These are phyloP conservation scores for Melanomma pulvis-pyrius DNA, from an alignment of 495 filamentous ascomycete genomes.

Conservation along the genomic window DNA sequence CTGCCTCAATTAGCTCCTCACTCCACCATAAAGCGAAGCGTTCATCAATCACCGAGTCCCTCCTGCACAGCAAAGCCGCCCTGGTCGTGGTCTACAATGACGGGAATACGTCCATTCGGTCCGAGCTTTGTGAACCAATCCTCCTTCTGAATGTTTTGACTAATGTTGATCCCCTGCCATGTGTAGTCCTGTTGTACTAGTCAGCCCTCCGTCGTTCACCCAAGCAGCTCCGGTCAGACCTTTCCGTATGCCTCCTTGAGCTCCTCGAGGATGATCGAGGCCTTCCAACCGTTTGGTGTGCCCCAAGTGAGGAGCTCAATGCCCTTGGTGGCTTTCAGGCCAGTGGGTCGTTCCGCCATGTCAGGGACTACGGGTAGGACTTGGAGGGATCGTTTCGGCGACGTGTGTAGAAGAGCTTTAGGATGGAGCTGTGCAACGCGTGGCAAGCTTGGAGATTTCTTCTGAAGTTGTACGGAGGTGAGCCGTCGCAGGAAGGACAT, in stretches of 20 bases:
- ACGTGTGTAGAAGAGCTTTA: slow-evolving; percentile 15
- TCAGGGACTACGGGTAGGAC: slow-evolving; percentile 26
- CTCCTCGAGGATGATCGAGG: slow-evolving; percentile 46
- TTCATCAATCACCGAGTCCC: slow-evolving; percentile 34
- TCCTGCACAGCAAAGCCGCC: slow-evolving; percentile 42
- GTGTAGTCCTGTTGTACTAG: slow-evolving; percentile 38
- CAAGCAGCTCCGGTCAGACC: neutral
- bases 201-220: neutral
- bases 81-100: slow-evolving; percentile 46
- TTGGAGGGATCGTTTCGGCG: slow-evolving; percentile 24
- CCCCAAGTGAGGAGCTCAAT: slow-evolving; percentile 57
- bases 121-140: slow-evolving; percentile 44
- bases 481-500: slow-evolving; percentile 16
- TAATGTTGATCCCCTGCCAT: slow-evolving; percentile 44
- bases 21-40: neutral
- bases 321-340: slow-evolving; percentile 57
- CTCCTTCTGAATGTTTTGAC: slow-evolving; percentile 47
- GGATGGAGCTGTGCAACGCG: neutral
- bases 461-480: slow-evolving; percentile 1
- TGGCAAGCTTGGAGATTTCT: neutral
- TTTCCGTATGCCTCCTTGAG: slow-evolving; percentile 46
- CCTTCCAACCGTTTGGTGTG: slow-evolving; percentile 43
- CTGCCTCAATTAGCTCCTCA: slow-evolving; percentile 6
- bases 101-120: slow-evolving; percentile 47
- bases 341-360: slow-evolving; percentile 45